Base-by-base conservation (phyloP, 129 eudicot species). In the Flaveria linearis region DNA sequence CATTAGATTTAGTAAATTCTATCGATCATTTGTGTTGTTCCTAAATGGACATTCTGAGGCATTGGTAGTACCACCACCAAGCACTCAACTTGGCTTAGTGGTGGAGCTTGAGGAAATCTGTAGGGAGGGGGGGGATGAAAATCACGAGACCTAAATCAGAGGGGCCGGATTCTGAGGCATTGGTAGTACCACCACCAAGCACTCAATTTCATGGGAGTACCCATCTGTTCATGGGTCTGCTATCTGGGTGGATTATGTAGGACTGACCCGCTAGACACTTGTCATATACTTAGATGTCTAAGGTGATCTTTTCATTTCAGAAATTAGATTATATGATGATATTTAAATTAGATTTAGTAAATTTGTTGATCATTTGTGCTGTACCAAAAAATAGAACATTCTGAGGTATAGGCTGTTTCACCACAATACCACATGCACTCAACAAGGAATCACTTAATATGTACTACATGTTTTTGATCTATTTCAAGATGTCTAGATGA, bases 351-450 rank as follows among this genome's bases (percentile, higher is more conserved):
- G 65, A n/a, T 18, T 51, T 65, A 20, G 53, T 64, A 14, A 18
- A 17, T 7, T 43, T 51, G 22, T 76, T 9, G 13, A 50, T 51
- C 16, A 53, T 64, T 50, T 33, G 9, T 64, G 16, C 25, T 33
- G 61, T 63, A 30, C 9, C 71, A 0, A 4, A 62, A 63, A 12
- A 36, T 36, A 6, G 52, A 36, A 50, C 36, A 28, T 28, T 22
- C 9, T 66, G 66, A 65, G 39, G 51, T 64, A 65, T 51, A 9
- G 65, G 5, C 1, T 25, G 55, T 66, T 30, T 25, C 52, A 66
- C 65, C 67, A 20, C 22, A 20, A 20, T 20, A 20, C 22, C 22
- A 67, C 42, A 53, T 33, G 74, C 81, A 63, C 41, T 47, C 51
- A 75, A 17, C 36, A 39, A 63, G 23, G 18, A 65, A 49, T 30